These are phyloP conservation scores for Colletotrichum sansevieriae DNA, from an alignment of 2,329 filamentous ascomycete species.

Conservation along the genomic window DNA sequence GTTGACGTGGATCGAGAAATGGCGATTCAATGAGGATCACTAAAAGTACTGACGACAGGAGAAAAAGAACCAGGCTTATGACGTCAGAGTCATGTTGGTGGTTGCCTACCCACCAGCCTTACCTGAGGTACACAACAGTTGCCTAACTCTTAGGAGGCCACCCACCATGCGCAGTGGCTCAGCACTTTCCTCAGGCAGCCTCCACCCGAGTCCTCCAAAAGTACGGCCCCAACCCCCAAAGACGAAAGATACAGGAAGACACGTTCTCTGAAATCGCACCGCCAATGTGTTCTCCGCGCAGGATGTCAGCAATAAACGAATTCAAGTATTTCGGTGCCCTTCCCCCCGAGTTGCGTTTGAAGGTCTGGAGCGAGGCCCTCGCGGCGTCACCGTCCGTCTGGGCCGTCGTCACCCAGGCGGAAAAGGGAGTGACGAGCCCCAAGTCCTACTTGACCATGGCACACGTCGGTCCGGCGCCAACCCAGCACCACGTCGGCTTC, in stretches of 20 bases:
- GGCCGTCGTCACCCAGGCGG: not conserved
- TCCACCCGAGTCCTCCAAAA: too few relatives aligned
- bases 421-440: not conserved
- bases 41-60: too few relatives aligned
- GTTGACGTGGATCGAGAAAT: conserved; percentile 45
- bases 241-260: too few relatives aligned
- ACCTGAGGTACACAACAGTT: too few relatives aligned
- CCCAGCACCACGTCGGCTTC: not conserved
- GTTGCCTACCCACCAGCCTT: too few relatives aligned
- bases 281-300: not conserved
- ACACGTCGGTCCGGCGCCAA: not conserved
- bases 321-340: not conserved
- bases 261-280: too few relatives aligned
- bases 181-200: too few relatives aligned
- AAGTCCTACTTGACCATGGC: not conserved
- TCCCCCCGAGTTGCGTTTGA: not conserved
- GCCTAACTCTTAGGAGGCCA: too few relatives aligned
- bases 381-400: conserved; percentile 7
- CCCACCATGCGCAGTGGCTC: too few relatives aligned
- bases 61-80: too few relatives aligned
- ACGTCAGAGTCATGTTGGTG: too few relatives aligned
- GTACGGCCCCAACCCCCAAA: too few relatives aligned
- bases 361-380: conserved; percentile 14
- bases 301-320: not conserved
- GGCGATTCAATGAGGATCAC: not conserved